Conservation (phyloP, 1,284 basidiomycete genomes). For the Cryptococcus maquisensis region DNA sequence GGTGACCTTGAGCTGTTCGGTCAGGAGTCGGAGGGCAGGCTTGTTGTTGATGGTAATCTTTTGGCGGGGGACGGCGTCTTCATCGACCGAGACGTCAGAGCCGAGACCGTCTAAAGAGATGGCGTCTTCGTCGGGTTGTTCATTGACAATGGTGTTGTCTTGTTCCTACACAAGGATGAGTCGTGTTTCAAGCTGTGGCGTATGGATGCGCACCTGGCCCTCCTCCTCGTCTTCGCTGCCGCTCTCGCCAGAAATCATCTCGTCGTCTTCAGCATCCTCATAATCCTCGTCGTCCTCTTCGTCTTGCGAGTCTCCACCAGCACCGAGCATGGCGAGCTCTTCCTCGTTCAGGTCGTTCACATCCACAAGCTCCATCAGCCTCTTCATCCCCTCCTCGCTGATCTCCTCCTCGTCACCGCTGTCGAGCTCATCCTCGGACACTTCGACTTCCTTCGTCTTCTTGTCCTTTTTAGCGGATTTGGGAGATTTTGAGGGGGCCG, state of each 20-base stretch:
- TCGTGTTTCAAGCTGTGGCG: background rate
- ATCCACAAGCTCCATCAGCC: slow-evolving; percentile 61
- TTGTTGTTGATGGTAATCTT: slow-evolving; percentile 79
- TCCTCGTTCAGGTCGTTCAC: slow-evolving; percentile 50
- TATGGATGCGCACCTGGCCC: slow-evolving; percentile 40
- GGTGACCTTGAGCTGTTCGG: slow-evolving; percentile 71
- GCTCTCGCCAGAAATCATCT: slow-evolving; percentile 44
- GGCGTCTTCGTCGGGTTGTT: slow-evolving; percentile 50
- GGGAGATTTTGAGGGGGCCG: background rate
- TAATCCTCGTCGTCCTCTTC: slow-evolving; percentile 64
- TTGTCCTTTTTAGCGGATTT: background rate
- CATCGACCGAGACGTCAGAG: slow-evolving; percentile 59
- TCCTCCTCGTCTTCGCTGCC: slow-evolving; percentile 43
- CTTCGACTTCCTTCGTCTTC: slow-evolving; percentile 9
- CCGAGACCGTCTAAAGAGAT: slow-evolving; percentile 68
- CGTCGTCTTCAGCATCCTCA: slow-evolving; percentile 60
- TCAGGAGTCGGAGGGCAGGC: slow-evolving; percentile 76
- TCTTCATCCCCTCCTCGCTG: slow-evolving; percentile 72
- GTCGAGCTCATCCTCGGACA: slow-evolving; percentile 29
- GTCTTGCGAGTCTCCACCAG: slow-evolving; percentile 49
- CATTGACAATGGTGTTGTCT: slow-evolving; percentile 45
- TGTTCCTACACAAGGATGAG: slow-evolving; percentile 7
- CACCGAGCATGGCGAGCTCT: slow-evolving; percentile 29
- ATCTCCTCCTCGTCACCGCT: slow-evolving; percentile 68
- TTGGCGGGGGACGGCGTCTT: slow-evolving; percentile 70